A percentile compares a stretch with the other conserved stretches of the same genome.
Evolutionary conservation across 352 stramenopile species (phyloP).

Genomic region (Phytopythium delawarense): DNA sequence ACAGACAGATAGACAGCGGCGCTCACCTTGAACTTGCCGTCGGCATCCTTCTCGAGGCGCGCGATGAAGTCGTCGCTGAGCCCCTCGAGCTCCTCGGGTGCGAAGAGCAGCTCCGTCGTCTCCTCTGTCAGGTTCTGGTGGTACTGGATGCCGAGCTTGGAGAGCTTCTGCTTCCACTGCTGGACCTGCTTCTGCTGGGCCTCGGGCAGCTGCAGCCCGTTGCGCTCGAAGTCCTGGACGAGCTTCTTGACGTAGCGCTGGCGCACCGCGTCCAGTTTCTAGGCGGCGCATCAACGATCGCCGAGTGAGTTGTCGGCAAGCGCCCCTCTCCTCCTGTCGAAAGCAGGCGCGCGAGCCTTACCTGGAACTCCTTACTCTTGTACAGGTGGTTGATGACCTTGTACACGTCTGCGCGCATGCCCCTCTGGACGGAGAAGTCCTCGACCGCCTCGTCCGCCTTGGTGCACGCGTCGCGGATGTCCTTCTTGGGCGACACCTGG

Average conservation of each 20-base stretch:
- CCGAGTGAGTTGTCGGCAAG: background rate
- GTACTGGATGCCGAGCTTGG: conserved; percentile 79
- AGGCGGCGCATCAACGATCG: background rate
- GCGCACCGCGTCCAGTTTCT: conserved; percentile 52
- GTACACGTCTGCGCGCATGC: conserved; percentile 86
- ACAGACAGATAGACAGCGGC: background rate
- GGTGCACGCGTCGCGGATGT: conserved; percentile 75
- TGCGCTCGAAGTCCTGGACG: conserved; percentile 83
- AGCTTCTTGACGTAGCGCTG: conserved; percentile 77
- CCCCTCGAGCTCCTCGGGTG: conserved; percentile 67
- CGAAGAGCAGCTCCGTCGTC: conserved; percentile 80
- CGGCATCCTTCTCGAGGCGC: conserved; percentile 57
- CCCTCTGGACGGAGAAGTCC: conserved; percentile 65
- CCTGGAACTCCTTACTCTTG: conserved; percentile 39
- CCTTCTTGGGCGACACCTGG: conserved; percentile 62
- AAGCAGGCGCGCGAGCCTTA: conserved; percentile 5
- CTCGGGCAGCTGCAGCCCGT: conserved; percentile 68
- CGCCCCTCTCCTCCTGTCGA: too few relatives aligned
- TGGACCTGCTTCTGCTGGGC: conserved; percentile 72
- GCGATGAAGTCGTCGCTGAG: conserved; percentile 76
- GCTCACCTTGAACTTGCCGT: conserved; percentile 79
- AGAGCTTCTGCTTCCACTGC: conserved; percentile 81
- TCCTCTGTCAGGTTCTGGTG: conserved; percentile 86
- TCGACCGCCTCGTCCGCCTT: conserved; percentile 79
- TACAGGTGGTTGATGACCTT: conserved; percentile 59